phyloP scores from a whole-genome alignment of 1,284 basidiomycete genomes.

The Laetiporus sulphureus region DNA sequence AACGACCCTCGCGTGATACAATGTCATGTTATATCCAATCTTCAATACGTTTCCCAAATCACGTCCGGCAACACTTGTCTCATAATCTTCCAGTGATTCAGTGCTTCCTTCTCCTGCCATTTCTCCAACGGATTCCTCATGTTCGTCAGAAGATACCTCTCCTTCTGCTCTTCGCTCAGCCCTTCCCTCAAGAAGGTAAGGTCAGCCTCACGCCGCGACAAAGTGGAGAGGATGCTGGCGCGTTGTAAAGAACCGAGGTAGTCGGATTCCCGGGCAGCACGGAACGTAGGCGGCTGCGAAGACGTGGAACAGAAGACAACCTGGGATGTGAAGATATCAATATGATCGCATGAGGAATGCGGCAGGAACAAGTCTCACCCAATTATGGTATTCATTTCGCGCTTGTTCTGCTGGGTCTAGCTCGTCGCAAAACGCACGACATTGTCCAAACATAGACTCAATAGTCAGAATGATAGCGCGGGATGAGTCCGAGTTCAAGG shows the following conservation, averaged over 20 bases:
- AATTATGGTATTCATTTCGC: conserved; percentile 61
- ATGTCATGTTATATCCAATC: neutral
- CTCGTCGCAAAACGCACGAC: conserved; percentile 77
- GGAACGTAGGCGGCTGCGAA: conserved; percentile 54
- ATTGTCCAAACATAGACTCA: conserved; percentile 58
- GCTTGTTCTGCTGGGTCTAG: conserved; percentile 39
- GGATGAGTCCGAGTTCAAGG: conserved; percentile 54
- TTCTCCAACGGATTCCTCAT: conserved; percentile 49
- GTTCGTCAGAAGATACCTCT: conserved; percentile 52
- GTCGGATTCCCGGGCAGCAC: conserved; percentile 45
- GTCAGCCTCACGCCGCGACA: conserved; percentile 47
- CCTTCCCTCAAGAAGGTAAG: conserved; percentile 39
- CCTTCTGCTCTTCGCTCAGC: conserved; percentile 27
- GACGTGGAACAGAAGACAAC: conserved; percentile 76
- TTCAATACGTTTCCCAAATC: conserved; percentile 59
- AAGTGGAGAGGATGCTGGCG: conserved; percentile 35
- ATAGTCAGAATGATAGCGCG: conserved; percentile 68
- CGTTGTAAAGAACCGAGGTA: conserved; percentile 65
- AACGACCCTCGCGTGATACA: too few species aligned
- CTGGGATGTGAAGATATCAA: conserved; percentile 29
- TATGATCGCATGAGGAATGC: conserved; percentile 1
- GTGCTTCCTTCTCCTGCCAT: conserved; percentile 53
- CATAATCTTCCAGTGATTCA: conserved; percentile 75
- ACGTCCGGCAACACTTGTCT: conserved; percentile 47
- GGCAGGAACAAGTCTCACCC: conserved; percentile 39